Conservation (phyloP, 257 asterid genomes). For the Petrea volubilis region DNA sequence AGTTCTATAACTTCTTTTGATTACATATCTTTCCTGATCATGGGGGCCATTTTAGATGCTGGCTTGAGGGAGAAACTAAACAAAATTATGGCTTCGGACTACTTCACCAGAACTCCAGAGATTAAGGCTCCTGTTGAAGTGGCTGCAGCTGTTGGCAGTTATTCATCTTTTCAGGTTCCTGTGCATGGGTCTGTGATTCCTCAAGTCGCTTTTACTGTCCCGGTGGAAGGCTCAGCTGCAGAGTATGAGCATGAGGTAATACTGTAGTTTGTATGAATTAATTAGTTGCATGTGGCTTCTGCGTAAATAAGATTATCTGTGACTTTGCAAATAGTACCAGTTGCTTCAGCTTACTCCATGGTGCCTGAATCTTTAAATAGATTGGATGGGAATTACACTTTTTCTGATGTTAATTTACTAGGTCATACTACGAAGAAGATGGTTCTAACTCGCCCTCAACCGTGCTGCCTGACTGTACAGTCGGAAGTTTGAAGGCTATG, state of each 20-base stretch:
- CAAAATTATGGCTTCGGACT: conserved; percentile 64
- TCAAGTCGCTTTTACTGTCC: conserved; percentile 25
- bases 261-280: not conserved
- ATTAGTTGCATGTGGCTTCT: conserved; percentile 3
- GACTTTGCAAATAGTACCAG: not conserved
- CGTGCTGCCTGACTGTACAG: conserved; percentile 13
- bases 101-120: conserved; percentile 55
- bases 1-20: not conserved
- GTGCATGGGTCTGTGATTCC: conserved; percentile 36
- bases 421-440: conserved; percentile 23
- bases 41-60: conserved; percentile 42
- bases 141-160: conserved; percentile 57
- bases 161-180: conserved; percentile 49
- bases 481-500: conserved; percentile 24
- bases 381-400: conserved; percentile 2
- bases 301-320: not conserved
- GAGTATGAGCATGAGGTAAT: conserved; percentile 58
- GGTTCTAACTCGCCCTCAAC: conserved; percentile 26
- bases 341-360: not conserved
- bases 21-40: conserved; percentile 11
- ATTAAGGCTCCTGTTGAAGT: conserved; percentile 59
- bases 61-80: conserved; percentile 56
- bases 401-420: conserved; percentile 21
- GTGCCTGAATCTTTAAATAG: not conserved
- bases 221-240: conserved; percentile 33